Base-by-base conservation (phyloP, 2,329 filamentous ascomycete species). In the Trichoderma sp. region DNA sequence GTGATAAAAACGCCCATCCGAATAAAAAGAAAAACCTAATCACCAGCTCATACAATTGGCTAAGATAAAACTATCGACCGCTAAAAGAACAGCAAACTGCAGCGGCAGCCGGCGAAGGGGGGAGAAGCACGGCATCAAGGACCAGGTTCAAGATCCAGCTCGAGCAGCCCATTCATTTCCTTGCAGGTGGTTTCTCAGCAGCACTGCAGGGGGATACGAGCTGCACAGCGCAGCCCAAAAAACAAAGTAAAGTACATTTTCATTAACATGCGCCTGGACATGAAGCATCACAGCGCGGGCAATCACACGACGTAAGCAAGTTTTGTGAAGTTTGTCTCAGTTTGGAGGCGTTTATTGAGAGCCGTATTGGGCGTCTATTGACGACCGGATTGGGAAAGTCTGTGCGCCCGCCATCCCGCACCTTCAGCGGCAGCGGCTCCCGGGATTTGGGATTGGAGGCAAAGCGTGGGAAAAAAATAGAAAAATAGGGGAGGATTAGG, bases 321-420 rank as follows among this genome's bases (percentile, higher is more conserved):
- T 57, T 36, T 53, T 36, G 6, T 34, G 62, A 64, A 63, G 71
- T 72, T 72, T 72, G 71, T 43, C 21, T 24, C 32, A 32, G 51
- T 60, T 62, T 51, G 14, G 65, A 67, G 71, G 71, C 75, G 73
- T 76, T 69, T 79, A 80, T 81, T 80, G 76, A 80, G 70, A 18
- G 30, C 24, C 47, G 24, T 24, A 61, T 63, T 62, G 71, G 72
- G 72, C 24, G 72, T 77, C 78, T 82, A 82, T 82, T 82, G 78
- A 80, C 57, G 72, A 75, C 80, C 79, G 73, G 75, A 81, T 80
- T 73, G 72, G 80, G 78, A 68, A 75, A 74, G 64, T 65, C 66
- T 60, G 39, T 73, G 34, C 53, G 34, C 47, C 47, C 60, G 53
- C 56, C 11, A 32, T 32, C 36, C 67, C 67, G 43, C 67, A 53